Evolutionary conservation across 2,329 filamentous ascomycete genomes (phyloP).

Genomic region (Stachybotrys chlorohalonatus): DNA sequence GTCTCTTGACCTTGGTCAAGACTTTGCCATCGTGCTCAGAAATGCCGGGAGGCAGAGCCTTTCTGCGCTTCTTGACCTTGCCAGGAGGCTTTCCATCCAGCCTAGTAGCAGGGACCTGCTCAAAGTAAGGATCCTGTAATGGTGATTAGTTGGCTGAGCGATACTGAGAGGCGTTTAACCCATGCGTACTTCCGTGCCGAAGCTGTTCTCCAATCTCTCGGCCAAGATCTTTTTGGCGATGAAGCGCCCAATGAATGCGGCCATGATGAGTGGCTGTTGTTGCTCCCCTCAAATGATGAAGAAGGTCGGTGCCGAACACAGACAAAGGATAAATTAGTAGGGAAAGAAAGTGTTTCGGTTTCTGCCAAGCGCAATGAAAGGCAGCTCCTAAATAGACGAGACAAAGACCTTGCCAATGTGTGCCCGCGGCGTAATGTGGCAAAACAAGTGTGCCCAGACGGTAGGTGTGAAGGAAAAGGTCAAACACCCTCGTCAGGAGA

Average conservation of each 20-base stretch:
- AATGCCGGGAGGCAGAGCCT: conserved; percentile 74
- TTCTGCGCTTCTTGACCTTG: conserved; percentile 76
- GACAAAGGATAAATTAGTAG: too few species aligned
- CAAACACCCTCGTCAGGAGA: background rate
- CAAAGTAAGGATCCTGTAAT: conserved; percentile 78
- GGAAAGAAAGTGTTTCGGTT: too few species aligned
- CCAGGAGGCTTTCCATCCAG: conserved; percentile 54
- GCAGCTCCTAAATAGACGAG: too few species aligned
- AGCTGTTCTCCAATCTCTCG: conserved; percentile 48
- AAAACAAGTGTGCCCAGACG: too few species aligned
- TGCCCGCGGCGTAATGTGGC: background rate
- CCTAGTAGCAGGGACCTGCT: conserved; percentile 66
- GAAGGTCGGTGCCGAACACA: too few species aligned
- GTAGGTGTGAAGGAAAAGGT: background rate
- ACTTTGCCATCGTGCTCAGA: conserved; percentile 74
- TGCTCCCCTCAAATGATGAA: too few species aligned
- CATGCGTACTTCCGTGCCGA: conserved; percentile 40
- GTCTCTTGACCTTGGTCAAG: conserved; percentile 76
- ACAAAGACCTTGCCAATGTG: background rate
- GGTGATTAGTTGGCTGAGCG: conserved; percentile 14
- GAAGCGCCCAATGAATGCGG: conserved; percentile 42
- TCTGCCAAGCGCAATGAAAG: too few species aligned
- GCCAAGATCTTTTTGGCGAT: conserved; percentile 48
- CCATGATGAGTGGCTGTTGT: conserved; percentile 28
- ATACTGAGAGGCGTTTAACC: conserved; percentile 3